Conservation (phyloP, 495 filamentous ascomycete genomes). For the Penicillium macrosclerotiorum region DNA sequence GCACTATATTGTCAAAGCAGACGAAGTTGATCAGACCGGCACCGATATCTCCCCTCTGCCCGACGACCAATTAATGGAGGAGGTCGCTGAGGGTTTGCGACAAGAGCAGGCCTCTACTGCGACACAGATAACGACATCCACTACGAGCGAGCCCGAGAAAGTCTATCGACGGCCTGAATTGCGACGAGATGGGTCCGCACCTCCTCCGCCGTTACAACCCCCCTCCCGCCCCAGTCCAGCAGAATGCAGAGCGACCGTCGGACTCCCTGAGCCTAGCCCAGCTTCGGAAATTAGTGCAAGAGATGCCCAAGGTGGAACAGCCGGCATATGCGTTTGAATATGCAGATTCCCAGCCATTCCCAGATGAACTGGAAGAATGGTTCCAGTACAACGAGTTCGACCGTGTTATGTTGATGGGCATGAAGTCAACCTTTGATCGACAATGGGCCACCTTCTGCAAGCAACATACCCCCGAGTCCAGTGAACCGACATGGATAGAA, state of each 20-base stretch:
- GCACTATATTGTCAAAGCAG: slow-evolving; percentile 52
- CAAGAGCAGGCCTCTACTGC: slow-evolving; percentile 39
- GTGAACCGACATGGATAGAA: slow-evolving; percentile 50
- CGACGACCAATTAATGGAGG: slow-evolving; percentile 48
- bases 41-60: slow-evolving; percentile 51
- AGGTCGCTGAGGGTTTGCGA: slow-evolving; percentile 48
- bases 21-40: slow-evolving; percentile 55
- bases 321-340: slow-evolving; percentile 94
- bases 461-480: slow-evolving; percentile 27
- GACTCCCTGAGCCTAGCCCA: slow-evolving; percentile 85
- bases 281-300: slow-evolving; percentile 73
- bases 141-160: slow-evolving; percentile 15
- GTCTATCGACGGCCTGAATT: slow-evolving; percentile 50
- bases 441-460: slow-evolving; percentile 54
- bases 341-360: slow-evolving; percentile 72
- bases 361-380: slow-evolving; percentile 94
- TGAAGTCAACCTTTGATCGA: slow-evolving; percentile 69
- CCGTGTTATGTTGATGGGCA: slow-evolving; percentile 60
- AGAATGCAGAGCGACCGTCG: slow-evolving; percentile 45
- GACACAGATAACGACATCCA: slow-evolving; percentile 4
- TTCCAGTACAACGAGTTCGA: slow-evolving; percentile 86
- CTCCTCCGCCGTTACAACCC: slow-evolving; percentile 59
- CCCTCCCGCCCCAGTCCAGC: slow-evolving; percentile 53
- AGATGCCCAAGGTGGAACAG: slow-evolving; percentile 74
- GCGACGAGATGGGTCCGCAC: slow-evolving; percentile 52